These are phyloP conservation scores for Trematosphaeria pertusa DNA, from an alignment of 2,329 filamentous ascomycete genomes.

Conservation along the genomic window DNA sequence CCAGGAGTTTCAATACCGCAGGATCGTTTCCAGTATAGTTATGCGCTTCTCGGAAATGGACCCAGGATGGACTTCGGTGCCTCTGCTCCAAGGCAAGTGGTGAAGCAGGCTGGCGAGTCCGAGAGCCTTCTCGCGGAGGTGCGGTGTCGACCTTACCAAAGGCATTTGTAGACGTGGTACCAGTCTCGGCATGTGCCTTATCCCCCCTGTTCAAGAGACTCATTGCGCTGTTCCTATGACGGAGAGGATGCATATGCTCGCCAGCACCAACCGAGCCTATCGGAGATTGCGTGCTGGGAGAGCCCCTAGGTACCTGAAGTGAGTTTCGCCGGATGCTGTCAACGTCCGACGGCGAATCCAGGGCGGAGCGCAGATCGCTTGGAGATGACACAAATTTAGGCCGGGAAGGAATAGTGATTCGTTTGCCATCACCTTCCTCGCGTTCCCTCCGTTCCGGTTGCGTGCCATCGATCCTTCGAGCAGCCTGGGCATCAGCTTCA, in stretches of 20 bases:
- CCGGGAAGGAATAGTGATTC: constrained; percentile 31
- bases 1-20: constrained; percentile 69
- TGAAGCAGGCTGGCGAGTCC: constrained; percentile 35
- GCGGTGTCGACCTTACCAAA: constrained; percentile 68
- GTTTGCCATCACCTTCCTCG: constrained; percentile 28
- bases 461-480: constrained; percentile 51
- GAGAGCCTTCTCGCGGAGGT: constrained; percentile 42
- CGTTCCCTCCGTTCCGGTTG: constrained; percentile 46
- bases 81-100: constrained; percentile 42
- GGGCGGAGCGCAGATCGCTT: constrained; percentile 19
- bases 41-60: constrained; percentile 70
- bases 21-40: constrained; percentile 83
- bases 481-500: constrained; percentile 71
- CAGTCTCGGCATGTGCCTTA: constrained; percentile 70
- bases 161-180: constrained; percentile 68
- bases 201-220: constrained; percentile 66
- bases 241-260: constrained; percentile 47
- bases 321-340: constrained; percentile 41
- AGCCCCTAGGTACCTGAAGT: constrained; percentile 35
- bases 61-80: constrained; percentile 39
- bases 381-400: constrained; percentile 24
- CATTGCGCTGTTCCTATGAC: constrained; percentile 63
- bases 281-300: constrained; percentile 36
- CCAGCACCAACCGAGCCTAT: constrained; percentile 37
- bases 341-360: constrained; percentile 36